Evolutionary conservation across 2,329 filamentous ascomycete genomes (phyloP).

Genomic region (Lasiodiplodia citricola): DNA sequence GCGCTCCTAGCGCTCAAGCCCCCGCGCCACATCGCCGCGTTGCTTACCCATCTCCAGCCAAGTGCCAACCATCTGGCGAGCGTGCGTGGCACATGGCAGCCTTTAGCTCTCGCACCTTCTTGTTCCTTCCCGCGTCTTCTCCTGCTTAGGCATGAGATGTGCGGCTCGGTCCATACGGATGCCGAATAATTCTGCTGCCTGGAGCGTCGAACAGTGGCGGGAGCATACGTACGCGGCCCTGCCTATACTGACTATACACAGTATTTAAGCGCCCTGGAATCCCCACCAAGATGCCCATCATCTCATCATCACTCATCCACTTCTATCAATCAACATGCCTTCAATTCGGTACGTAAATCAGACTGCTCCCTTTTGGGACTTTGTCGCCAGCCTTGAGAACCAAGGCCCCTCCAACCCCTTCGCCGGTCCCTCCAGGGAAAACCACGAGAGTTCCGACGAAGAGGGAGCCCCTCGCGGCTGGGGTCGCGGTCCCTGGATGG

Average conservation of each 20-base stretch:
- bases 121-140: constrained; percentile 21
- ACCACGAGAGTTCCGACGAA: constrained; percentile 34
- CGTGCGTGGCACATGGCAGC: constrained; percentile 19
- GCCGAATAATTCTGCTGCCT: constrained; percentile 18
- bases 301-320: constrained; percentile 18
- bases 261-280: constrained; percentile 2
- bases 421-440: constrained; percentile 36
- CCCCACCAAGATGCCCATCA: constrained; percentile 2
- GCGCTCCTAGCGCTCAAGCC: not conserved
- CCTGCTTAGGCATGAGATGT: constrained; percentile 14
- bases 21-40: constrained; percentile 13
- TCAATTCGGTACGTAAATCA: constrained; percentile 60
- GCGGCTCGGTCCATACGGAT: not conserved
- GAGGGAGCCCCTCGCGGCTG: constrained; percentile 39
- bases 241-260: constrained; percentile 20
- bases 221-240: constrained; percentile 23
- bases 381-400: constrained; percentile 57
- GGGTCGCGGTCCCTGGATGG: constrained; percentile 37
- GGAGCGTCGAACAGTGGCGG: constrained; percentile 10
- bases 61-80: not conserved
- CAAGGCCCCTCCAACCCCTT: constrained; percentile 52
- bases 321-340: constrained; percentile 51
- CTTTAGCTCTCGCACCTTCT: constrained; percentile 16
- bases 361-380: constrained; percentile 62
- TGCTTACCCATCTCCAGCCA: constrained; percentile 7